phyloP scores from a whole-genome alignment of 179 eudicot genomes.

The Beta macrorhiza region DNA sequence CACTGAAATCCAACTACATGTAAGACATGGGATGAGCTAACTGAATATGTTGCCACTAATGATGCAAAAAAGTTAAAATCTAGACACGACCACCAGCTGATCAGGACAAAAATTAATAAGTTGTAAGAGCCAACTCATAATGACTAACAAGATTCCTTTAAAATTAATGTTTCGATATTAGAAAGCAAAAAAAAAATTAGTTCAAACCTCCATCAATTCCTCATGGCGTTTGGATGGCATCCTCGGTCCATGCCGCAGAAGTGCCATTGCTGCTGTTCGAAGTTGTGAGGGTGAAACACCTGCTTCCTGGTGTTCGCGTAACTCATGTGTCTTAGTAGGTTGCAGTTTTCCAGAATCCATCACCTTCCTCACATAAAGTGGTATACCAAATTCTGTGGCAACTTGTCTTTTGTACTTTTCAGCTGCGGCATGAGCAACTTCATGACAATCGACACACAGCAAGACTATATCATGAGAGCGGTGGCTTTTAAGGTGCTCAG shows the following conservation, averaged over 20 bases:
- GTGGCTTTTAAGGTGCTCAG: conserved; percentile 97
- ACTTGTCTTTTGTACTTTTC: conserved; percentile 79
- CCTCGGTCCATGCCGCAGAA: conserved; percentile 77
- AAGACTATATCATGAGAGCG: conserved; percentile 98
- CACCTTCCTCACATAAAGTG: conserved; percentile 79
- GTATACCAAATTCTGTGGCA: conserved; percentile 79
- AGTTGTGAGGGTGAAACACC: conserved; percentile 90
- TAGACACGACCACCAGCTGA: neutral
- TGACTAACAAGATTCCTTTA: neutral
- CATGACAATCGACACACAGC: conserved; percentile 98
- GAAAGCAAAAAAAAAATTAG: neutral
- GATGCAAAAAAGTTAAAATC: neutral
- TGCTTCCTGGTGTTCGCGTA: conserved; percentile 41
- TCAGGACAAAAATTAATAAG: neutral
- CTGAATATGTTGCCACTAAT: too few species aligned
- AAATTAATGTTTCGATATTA: neutral
- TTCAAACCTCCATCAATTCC: conserved; percentile 72
- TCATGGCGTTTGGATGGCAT: conserved; percentile 91
- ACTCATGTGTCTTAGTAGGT: conserved; percentile 32
- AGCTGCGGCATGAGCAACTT: conserved; percentile 93
- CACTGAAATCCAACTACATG: too few species aligned
- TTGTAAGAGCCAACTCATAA: conserved; percentile 4
- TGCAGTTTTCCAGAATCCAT: conserved; percentile 51
- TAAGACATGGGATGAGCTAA: too few species aligned
- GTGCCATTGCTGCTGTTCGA: conserved; percentile 92